These are phyloP conservation scores for Arachis hypogaea DNA, from an alignment of 306 rosid species.

Conservation along the genomic window DNA sequence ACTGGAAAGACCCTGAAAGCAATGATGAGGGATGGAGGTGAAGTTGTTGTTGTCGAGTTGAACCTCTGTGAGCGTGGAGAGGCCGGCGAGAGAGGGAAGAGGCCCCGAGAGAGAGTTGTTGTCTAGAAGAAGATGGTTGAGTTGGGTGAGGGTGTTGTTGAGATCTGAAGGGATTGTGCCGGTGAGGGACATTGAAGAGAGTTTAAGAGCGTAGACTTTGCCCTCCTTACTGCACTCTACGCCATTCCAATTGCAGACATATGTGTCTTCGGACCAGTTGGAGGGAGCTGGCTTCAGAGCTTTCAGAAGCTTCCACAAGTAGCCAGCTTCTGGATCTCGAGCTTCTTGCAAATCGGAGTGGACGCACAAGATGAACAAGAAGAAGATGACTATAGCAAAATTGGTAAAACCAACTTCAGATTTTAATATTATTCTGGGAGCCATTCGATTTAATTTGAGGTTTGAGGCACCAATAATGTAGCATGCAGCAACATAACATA, in stretches of 20 bases:
- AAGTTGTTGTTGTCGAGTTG: conserved; percentile 21
- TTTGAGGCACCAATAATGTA: too few relatives aligned
- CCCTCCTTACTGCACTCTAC: neutral
- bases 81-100: neutral
- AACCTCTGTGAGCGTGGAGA: neutral
- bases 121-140: neutral
- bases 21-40: neutral
- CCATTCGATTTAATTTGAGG: neutral
- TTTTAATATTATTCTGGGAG: neutral
- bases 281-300: neutral
- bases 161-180: neutral
- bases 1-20: conserved; percentile 40
- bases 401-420: too few relatives aligned
- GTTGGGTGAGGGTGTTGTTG: neutral
- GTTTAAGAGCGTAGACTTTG: neutral
- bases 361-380: neutral
- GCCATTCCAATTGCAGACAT: neutral
- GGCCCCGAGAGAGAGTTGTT: neutral
- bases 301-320: neutral
- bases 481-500: too few relatives aligned
- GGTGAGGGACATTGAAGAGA: neutral
- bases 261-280: neutral
- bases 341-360: neutral
- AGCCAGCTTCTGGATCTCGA: neutral
- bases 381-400: neutral